Evolutionary conservation across 352 stramenopile species (phyloP).

Genomic region (Albugo candida): DNA sequence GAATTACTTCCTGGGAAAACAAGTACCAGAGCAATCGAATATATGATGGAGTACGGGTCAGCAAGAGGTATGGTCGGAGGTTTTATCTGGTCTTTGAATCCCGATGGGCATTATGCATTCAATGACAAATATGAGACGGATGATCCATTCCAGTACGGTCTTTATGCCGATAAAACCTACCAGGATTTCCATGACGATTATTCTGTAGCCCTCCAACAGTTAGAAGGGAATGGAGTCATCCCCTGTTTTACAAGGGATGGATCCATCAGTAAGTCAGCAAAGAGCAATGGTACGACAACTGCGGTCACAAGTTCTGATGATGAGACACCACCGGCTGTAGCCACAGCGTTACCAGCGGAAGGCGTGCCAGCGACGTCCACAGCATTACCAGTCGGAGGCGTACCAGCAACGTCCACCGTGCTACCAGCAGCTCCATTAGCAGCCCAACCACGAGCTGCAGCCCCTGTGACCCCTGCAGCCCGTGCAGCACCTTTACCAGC

Average conservation of each 20-base stretch:
- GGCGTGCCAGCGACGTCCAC: not conserved
- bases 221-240: constrained; percentile 57
- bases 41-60: constrained; percentile 24
- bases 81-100: constrained; percentile 72
- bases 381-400: constrained; percentile 4
- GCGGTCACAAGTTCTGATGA: constrained; percentile 1
- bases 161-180: constrained; percentile 54
- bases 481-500: not conserved
- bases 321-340: too few species aligned
- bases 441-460: too few species aligned
- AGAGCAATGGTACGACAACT: constrained; percentile 8
- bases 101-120: constrained; percentile 53
- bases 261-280: constrained; percentile 8
- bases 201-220: constrained; percentile 24
- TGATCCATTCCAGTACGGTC: constrained; percentile 39
- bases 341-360: too few species aligned
- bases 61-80: constrained; percentile 35
- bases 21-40: constrained; percentile 44
- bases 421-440: too few species aligned
- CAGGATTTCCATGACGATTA: constrained; percentile 53
- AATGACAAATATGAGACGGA: constrained; percentile 16
- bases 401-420: constrained; percentile 5
- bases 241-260: constrained; percentile 25
- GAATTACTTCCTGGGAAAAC: constrained; percentile 37
- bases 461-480: not conserved